Evolutionary conservation across 306 rosid species (phyloP).

Genomic region (Castanea crenata): DNA sequence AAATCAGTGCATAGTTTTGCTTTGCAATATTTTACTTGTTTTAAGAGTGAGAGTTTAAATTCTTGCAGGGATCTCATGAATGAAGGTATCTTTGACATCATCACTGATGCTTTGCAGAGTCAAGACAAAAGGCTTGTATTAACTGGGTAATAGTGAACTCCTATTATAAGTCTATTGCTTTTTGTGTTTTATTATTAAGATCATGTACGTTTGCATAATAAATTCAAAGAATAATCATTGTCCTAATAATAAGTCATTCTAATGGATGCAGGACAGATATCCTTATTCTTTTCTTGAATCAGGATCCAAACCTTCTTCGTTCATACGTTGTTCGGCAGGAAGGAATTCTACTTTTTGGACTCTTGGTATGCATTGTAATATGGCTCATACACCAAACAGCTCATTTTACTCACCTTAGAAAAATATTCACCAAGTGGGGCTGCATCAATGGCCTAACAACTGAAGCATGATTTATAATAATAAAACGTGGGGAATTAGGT

Average conservation of each 20-base stretch:
- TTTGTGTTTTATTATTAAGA: background rate
- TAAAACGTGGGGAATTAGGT: background rate
- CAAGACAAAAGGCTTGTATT: constrained; percentile 80
- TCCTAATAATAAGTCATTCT: constrained; percentile 47
- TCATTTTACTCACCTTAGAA: background rate
- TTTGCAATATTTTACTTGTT: constrained; percentile 19
- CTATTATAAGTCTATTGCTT: background rate
- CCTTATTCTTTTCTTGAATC: constrained; percentile 94
- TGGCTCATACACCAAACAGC: background rate
- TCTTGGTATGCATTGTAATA: constrained; percentile 52
- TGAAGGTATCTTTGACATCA: constrained; percentile 89
- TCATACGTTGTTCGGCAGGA: constrained; percentile 88
- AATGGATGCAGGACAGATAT: constrained; percentile 98
- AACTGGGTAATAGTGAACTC: constrained; percentile 69
- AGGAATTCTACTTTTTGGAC: constrained; percentile 81
- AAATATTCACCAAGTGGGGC: background rate
- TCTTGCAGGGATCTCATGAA: constrained; percentile 81
- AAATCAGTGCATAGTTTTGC: background rate
- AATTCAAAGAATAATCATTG: background rate
- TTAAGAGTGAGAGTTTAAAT: constrained; percentile 26
- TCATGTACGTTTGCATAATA: background rate
- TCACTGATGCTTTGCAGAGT: constrained; percentile 73
- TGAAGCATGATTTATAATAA: background rate
- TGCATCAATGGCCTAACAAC: background rate
- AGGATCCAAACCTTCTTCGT: constrained; percentile 92